phyloP scores from a whole-genome alignment of 305 asterid species.

The Fraxinus paxiana region DNA sequence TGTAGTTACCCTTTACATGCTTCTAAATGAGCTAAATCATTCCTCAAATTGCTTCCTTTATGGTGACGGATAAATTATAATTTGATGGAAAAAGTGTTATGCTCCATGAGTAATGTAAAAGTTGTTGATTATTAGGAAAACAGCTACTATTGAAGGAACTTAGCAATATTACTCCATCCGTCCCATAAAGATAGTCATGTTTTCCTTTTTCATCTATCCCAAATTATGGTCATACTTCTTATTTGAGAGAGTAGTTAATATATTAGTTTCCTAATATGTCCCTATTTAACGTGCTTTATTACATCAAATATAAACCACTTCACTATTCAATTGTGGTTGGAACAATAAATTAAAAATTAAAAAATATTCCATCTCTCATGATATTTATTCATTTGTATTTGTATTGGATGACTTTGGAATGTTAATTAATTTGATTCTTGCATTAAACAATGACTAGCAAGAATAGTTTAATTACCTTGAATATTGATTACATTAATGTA shows the following conservation, averaged over 20 bases:
- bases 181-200: too few relatives aligned
- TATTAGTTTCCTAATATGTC: neutral
- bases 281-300: too few relatives aligned
- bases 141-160: conserved; percentile 4
- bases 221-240: neutral
- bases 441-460: neutral
- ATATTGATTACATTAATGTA: too few relatives aligned
- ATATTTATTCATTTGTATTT: neutral
- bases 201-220: too few relatives aligned
- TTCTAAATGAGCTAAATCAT: neutral
- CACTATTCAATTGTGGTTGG: neutral
- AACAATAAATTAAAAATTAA: neutral
- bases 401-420: neutral
- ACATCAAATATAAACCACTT: neutral
- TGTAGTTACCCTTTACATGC: conserved; percentile 1
- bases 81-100: neutral
- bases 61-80: conserved; percentile 2
- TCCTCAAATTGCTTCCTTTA: conserved; percentile 5
- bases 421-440: neutral
- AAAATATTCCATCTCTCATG: neutral
- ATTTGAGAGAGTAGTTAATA: neutral
- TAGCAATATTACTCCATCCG: neutral
- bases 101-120: neutral
- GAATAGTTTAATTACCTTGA: neutral
- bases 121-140: neutral